phyloP scores from a whole-genome alignment of 169 alveolate genomes.

The Eimeria maxima region DNA sequence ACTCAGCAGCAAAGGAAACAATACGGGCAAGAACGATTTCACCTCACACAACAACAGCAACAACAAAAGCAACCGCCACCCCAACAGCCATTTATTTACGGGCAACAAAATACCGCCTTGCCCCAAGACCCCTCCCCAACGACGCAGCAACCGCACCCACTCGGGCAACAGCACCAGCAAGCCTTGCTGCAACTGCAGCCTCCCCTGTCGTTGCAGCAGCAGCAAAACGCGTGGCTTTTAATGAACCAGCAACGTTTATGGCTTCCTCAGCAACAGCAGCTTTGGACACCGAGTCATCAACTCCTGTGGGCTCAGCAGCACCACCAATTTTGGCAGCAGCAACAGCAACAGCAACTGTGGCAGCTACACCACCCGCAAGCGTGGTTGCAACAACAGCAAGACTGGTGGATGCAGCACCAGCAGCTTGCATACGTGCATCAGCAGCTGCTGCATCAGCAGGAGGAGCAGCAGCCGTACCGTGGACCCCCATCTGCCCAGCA shows the following conservation, averaged over 20 bases:
- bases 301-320: slow-evolving; percentile 55
- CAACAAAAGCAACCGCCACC: neutral
- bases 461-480: neutral
- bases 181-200: slow-evolving; percentile 40
- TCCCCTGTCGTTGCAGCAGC: slow-evolving; percentile 35
- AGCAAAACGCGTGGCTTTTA: slow-evolving; percentile 5
- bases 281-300: neutral
- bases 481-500: neutral
- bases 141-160: neutral
- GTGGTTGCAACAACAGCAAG: slow-evolving; percentile 40
- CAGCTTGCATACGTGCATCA: neutral
- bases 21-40: neutral
- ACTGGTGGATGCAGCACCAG: slow-evolving; percentile 26
- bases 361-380: slow-evolving; percentile 34
- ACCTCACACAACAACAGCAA: slow-evolving; percentile 22
- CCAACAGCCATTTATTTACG: neutral
- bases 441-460: slow-evolving; percentile 32
- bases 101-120: neutral
- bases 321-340: slow-evolving; percentile 4
- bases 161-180: slow-evolving; percentile 50
- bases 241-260: slow-evolving; percentile 25
- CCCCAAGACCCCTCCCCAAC: neutral
- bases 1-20: neutral
- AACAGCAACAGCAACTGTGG: neutral
- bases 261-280: slow-evolving; percentile 22